phyloP scores from a whole-genome alignment of 2,329 filamentous ascomycete genomes.

The Fusarium sp. region DNA sequence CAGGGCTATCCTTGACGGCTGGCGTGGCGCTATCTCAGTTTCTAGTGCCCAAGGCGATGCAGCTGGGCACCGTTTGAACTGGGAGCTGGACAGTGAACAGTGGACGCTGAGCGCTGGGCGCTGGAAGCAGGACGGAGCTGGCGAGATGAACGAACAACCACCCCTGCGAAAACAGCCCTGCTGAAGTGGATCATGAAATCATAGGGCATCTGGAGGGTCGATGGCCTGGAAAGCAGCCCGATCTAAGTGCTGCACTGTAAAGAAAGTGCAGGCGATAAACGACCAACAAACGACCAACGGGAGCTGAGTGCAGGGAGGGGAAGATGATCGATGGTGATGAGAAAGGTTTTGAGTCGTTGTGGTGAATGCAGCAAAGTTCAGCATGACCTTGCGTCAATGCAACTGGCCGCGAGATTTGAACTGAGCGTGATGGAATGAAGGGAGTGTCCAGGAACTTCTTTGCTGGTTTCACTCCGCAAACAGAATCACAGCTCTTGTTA shows the following conservation, averaged over 20 bases:
- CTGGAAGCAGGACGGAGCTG: constrained; percentile 41
- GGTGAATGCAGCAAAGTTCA: constrained; percentile 1
- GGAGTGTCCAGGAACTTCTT: constrained; percentile 11
- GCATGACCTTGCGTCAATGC: constrained; percentile 7
- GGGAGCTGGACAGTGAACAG: constrained; percentile 24
- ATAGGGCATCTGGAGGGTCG: constrained; percentile 42
- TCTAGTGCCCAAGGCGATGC: constrained; percentile 31
- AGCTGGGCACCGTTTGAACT: constrained; percentile 35
- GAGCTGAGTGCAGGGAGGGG: constrained; percentile 26
- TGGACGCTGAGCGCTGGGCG: constrained; percentile 33
- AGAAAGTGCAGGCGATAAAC: constrained; percentile 16
- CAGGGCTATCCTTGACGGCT: constrained; percentile 40
- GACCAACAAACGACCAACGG: constrained; percentile 11
- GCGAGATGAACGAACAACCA: constrained; percentile 39
- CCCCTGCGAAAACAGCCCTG: constrained; percentile 42
- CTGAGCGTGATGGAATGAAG: constrained; percentile 26
- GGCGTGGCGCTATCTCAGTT: constrained; percentile 39
- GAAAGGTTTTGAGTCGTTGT: neutral
- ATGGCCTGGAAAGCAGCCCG: constrained; percentile 38
- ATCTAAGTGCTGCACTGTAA: constrained; percentile 36
- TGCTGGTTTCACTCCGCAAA: constrained; percentile 15
- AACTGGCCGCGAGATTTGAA: constrained; percentile 1
- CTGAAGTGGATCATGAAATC: constrained; percentile 45
- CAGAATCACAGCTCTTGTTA: constrained; percentile 2
- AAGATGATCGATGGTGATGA: constrained; percentile 3